phyloP scores from a whole-genome alignment of 1,284 basidiomycete genomes.

The Amylostereum chailletii region DNA sequence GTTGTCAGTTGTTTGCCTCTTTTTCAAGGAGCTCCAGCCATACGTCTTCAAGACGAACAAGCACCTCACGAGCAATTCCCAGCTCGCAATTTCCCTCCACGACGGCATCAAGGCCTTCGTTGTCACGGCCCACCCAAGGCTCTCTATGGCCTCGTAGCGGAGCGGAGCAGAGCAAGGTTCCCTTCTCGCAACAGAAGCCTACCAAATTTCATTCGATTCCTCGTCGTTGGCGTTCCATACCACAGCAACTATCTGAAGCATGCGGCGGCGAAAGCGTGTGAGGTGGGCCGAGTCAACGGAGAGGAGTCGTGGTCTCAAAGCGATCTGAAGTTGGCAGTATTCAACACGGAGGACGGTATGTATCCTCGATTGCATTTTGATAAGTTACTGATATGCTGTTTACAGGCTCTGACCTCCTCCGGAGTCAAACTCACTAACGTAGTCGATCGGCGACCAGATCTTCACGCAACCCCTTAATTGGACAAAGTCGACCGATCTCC shows the following conservation, averaged over 20 bases:
- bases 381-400: constrained; percentile 10
- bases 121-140: constrained; percentile 86
- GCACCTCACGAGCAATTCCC: constrained; percentile 72
- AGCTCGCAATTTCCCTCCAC: constrained; percentile 82
- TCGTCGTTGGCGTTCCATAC: constrained; percentile 92
- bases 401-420: constrained; percentile 79
- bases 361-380: constrained; percentile 12
- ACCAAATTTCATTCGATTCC: constrained; percentile 92
- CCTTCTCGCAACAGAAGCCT: constrained; percentile 91
- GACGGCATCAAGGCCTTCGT: constrained; percentile 91
- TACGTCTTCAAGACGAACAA: constrained; percentile 87
- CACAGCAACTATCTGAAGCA: constrained; percentile 84
- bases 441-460: constrained; percentile 85
- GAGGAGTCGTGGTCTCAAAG: constrained; percentile 76
- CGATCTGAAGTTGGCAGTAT: constrained; percentile 81
- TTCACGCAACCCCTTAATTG: constrained; percentile 91
- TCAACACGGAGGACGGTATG: constrained; percentile 86
- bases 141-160: constrained; percentile 87
- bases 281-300: constrained; percentile 64
- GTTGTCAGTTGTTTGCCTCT: constrained; percentile 84
- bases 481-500: constrained; percentile 85
- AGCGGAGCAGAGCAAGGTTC: constrained; percentile 88
- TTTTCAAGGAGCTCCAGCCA: constrained; percentile 69
- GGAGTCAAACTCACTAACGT: constrained; percentile 64
- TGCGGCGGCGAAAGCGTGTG: constrained; percentile 67